Conservation (phyloP, 306 rosid genomes). For the Cucurbita ficifolia region DNA sequence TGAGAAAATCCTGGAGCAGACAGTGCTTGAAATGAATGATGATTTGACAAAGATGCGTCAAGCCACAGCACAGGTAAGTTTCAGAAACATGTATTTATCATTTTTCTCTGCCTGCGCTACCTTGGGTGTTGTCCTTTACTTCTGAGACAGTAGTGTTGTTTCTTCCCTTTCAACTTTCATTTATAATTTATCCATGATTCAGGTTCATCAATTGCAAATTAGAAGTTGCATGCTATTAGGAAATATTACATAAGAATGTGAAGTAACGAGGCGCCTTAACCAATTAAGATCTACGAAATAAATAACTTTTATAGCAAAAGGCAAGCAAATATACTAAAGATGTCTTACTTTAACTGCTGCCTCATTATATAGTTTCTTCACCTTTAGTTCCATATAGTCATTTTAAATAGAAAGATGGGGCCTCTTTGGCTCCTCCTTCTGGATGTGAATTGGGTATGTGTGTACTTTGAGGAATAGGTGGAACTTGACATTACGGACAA, state of each 20-base stretch:
- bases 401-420: neutral
- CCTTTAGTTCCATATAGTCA: neutral
- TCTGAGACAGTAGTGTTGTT: neutral
- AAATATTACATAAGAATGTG: neutral
- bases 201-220: neutral
- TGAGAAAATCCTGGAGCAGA: slow-evolving; percentile 88
- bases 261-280: neutral
- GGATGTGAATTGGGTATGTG: neutral
- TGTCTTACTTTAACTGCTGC: neutral
- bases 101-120: neutral
- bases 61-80: slow-evolving; percentile 88
- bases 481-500: neutral
- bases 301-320: neutral
- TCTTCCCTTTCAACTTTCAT: neutral
- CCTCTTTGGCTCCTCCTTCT: neutral
- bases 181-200: neutral
- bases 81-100: neutral
- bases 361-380: neutral
- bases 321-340: neutral
- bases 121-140: neutral
- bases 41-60: slow-evolving; percentile 96
- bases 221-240: neutral
- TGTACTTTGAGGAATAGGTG: neutral
- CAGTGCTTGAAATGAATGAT: slow-evolving; percentile 91
- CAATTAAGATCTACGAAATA: neutral